Conservation (phyloP, 768 basidiomycete genomes). For the Amyloporia xantha region DNA sequence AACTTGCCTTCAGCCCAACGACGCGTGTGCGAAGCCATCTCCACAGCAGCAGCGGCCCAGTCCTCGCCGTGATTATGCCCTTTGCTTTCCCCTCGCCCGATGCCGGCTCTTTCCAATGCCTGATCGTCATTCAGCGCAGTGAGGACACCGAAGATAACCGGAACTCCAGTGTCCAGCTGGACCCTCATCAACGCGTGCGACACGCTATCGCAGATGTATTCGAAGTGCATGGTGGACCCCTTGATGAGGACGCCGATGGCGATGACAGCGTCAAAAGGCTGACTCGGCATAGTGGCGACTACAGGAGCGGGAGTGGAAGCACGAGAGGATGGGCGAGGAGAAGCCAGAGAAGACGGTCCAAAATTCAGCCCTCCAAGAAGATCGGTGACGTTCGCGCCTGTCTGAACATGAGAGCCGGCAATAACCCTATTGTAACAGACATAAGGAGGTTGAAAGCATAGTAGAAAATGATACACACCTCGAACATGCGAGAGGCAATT, state of each 20-base stretch:
- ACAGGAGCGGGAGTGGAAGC: constrained; percentile 20
- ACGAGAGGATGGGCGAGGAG: constrained; percentile 46
- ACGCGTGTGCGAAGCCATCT: constrained; percentile 69
- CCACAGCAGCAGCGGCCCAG: constrained; percentile 95
- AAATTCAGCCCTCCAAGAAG: constrained; percentile 63
- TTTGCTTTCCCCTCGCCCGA: constrained; percentile 60
- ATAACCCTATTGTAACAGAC: constrained; percentile 59
- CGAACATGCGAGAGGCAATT: constrained; percentile 80
- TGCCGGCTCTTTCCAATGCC: constrained; percentile 89
- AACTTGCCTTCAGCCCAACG: constrained; percentile 72
- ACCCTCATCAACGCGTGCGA: constrained; percentile 92
- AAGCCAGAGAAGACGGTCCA: constrained; percentile 41
- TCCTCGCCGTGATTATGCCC: constrained; percentile 98
- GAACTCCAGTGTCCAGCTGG: constrained; percentile 88
- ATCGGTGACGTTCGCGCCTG: constrained; percentile 71
- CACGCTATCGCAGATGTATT: constrained; percentile 95
- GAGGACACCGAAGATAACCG: constrained; percentile 94
- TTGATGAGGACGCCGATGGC: constrained; percentile 98
- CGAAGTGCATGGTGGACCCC: constrained; percentile 97
- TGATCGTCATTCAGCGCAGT: constrained; percentile 92
- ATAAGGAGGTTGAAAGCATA: background rate
- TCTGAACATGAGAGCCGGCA: constrained; percentile 78
- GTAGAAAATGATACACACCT: constrained; percentile 45
- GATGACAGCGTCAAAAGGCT: constrained; percentile 91
- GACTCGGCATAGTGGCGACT: constrained; percentile 33